Evolutionary conservation across 2,329 filamentous ascomycete genomes (phyloP).

Genomic region (Annulohypoxylon truncatum): DNA sequence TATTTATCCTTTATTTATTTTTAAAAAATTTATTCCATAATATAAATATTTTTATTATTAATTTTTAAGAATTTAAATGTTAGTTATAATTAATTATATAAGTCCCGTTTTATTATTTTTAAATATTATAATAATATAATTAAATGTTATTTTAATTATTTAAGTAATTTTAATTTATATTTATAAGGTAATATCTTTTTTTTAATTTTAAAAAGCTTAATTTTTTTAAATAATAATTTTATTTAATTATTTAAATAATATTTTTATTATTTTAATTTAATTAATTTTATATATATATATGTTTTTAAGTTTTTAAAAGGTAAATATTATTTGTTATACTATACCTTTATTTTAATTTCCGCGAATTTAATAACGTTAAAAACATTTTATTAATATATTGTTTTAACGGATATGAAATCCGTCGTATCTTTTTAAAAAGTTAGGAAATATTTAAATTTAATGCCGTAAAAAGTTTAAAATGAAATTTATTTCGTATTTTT

Average conservation of each 20-base stretch:
- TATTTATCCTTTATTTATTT: not conserved
- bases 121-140: not conserved
- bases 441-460: not conserved
- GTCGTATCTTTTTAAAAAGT: not conserved
- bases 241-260: not conserved
- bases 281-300: not conserved
- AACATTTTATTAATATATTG: no score
- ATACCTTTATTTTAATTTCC: not conserved
- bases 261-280: not conserved
- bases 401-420: not conserved
- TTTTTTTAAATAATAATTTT: not conserved
- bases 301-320: not conserved
- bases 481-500: not conserved
- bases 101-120: not conserved
- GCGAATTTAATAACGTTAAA: no score
- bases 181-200: no score
- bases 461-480: not conserved
- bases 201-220: not conserved
- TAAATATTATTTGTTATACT: not conserved
- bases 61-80: not conserved
- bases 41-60: not conserved
- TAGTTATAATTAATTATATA: not conserved
- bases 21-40: not conserved
- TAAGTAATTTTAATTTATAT: not conserved
- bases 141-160: not conserved